Base-by-base conservation (phyloP, 2,329 filamentous ascomycete genomes). In the Leptographium wingfieldii region DNA sequence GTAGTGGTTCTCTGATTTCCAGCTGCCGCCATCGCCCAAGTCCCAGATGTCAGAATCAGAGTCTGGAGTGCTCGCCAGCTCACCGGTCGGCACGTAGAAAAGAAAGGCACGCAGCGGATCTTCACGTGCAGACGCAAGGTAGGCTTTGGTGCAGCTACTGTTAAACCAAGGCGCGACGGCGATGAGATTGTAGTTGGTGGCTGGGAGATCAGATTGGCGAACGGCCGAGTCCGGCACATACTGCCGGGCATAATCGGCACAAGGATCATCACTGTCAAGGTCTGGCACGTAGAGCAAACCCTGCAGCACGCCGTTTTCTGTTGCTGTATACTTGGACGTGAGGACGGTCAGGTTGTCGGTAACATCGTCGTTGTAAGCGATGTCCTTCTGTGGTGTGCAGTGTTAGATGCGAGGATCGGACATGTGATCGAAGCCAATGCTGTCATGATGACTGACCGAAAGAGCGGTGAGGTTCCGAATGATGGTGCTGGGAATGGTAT, bases 81-180 rank as follows among this genome's bases (percentile, higher is more conserved):
- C 75, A 64, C 80, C 79, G 62, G 79, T 76, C 4, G 83, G 80
- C 38, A 75, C 76, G 69, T 85, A 87, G 65, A 87, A 85, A 48
- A 87, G 74, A 67, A 87, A 81, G 27, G 76, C 84, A 51, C 83
- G 79, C 11, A 86, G 77, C 29, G 82, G 79, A 65, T 85, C 82
- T 59, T 72, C 67, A 38, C 77, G 74, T n/a, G 81, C 80, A 25
- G 81, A 77, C 22, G 78, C 73, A 55, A 97, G 78, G 69, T 90
- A 96, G 53, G 86, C 80, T 59, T 79, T 73, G 14, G 89, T 87
- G 69, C 92, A 99, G 31, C 82, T 75, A 9, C 79, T 74, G 63
- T 80, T 87, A 66, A 90, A 83, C 92, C 92, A 97, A 33, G 92
- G 92, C 29, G 90, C 92, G 58, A 96, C 74, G 33, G 88, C 92